Conservation (phyloP, 2,329 filamentous ascomycete species). For the Ophiostoma sp. region DNA sequence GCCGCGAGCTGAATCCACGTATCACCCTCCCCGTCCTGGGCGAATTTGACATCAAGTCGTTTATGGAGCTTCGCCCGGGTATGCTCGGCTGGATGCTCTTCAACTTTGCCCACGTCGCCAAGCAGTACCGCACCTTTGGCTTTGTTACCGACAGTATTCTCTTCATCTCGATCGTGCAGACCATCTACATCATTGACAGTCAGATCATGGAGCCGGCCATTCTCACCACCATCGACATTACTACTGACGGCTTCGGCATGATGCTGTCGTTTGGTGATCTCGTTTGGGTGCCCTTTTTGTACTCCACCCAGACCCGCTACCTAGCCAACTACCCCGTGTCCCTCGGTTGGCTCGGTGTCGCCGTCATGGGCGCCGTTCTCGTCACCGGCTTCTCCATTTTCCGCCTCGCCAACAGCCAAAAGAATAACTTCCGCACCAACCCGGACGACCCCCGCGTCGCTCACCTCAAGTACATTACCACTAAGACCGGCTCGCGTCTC, state of each 20-base stretch:
- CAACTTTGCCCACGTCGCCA: slow-evolving; percentile 79
- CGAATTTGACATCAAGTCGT: slow-evolving; percentile 86
- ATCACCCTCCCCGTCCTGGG: slow-evolving; percentile 75
- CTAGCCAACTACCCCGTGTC: slow-evolving; percentile 77
- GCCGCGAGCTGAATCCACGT: slow-evolving; percentile 90
- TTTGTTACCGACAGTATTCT: slow-evolving; percentile 83
- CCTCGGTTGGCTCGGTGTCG: slow-evolving; percentile 69
- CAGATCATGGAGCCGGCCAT: slow-evolving; percentile 87
- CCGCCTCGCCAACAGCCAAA: slow-evolving; percentile 90
- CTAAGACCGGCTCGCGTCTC: slow-evolving; percentile 75
- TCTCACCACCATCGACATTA: slow-evolving; percentile 92
- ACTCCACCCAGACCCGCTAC: slow-evolving; percentile 81
- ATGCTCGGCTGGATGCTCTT: slow-evolving; percentile 86
- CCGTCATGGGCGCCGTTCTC: slow-evolving; percentile 66
- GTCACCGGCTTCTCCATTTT: slow-evolving; percentile 83
- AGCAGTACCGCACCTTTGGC: slow-evolving; percentile 84
- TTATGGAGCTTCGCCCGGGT: slow-evolving; percentile 86
- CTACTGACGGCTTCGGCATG: slow-evolving; percentile 88
- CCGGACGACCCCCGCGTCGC: slow-evolving; percentile 76
- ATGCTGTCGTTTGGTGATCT: slow-evolving; percentile 94
- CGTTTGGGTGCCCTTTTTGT: slow-evolving; percentile 89
- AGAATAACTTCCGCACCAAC: slow-evolving; percentile 90
- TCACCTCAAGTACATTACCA: slow-evolving; percentile 84
- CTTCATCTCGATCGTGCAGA: slow-evolving; percentile 74
- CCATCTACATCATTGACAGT: slow-evolving; percentile 79